Evolutionary conservation across 768 basidiomycete genomes (phyloP).

Genomic region (Boletus barrowsii): DNA sequence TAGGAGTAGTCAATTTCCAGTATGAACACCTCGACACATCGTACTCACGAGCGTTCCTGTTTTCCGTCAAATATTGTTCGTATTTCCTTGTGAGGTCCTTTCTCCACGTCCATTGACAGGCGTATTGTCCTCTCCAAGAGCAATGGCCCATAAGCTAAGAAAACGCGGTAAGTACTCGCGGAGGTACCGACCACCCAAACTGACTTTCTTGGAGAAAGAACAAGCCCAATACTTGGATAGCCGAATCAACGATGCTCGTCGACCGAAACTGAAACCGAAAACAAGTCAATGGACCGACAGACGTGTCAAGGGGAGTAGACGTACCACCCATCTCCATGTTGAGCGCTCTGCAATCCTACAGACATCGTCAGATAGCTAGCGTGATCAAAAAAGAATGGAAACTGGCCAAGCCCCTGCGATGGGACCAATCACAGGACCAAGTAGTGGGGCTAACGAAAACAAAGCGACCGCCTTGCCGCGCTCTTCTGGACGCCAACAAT

Average conservation of each 20-base stretch:
- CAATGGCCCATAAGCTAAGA: constrained; percentile 27
- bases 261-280: constrained; percentile 54
- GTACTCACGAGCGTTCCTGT: constrained; percentile 43
- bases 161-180: constrained; percentile 13
- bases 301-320: constrained; percentile 14
- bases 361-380: neutral
- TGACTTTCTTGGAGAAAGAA: constrained; percentile 63
- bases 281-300: neutral
- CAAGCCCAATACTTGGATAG: constrained; percentile 53
- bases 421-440: constrained; percentile 65
- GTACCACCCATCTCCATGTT: constrained; percentile 71
- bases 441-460: constrained; percentile 53
- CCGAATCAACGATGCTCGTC: constrained; percentile 53
- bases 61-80: constrained; percentile 46
- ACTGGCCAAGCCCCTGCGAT: constrained; percentile 57
- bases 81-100: constrained; percentile 36
- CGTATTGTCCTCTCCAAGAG: constrained; percentile 47
- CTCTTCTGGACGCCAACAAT: constrained; percentile 57
- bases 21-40: neutral
- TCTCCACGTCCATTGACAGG: constrained; percentile 47
- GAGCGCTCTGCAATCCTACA: constrained; percentile 53
- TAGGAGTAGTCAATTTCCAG: constrained; percentile 19
- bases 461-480: constrained; percentile 62
- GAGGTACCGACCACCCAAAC: constrained; percentile 13
- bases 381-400: neutral